Evolutionary conservation across 2,329 filamentous ascomycete species (phyloP), one percentile per base, ranked within the genome.

Genomic region (Aspergillus bombycis): DNA sequence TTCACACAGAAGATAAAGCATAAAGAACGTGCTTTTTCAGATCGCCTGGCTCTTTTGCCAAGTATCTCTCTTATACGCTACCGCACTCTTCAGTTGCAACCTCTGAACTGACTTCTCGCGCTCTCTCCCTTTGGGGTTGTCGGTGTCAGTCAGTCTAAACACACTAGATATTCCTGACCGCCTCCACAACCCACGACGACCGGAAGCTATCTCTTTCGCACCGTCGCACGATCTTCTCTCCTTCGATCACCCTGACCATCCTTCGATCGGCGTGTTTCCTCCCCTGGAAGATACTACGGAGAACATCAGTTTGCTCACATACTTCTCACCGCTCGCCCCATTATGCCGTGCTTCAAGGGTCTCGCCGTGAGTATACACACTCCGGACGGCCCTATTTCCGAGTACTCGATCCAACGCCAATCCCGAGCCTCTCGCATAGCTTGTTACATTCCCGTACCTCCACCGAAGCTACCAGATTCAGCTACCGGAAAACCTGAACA

Each of bases 311-410:
- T 30, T 38, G 28, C 54, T 57, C 36, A 36, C 50, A 26, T 11
- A 43, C 23, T n/a, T 34, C 19, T 57, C 38, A 54, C 46, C 43
- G 26, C n/a, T 23, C 30, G 30, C 62, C 59, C 61, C 74, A 72
- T 56, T 70, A 91, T 91, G 95, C 95, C 95, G 83, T 98, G 94
- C 88, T 99, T 98, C 84, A 96, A 98, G 85, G 95, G 95, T 81
- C 93, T 99, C 82, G 94, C 95, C 74, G 94, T 98, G 78, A 96
- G 92, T 86, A 96, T 98, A 79, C 95, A 99, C 82, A 89, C 88
- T 52, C 86, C 93, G 71, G 84, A 87, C 70, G 88, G 88, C 52
- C 94, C 95, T 69, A 88, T 99, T 69, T 85, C 93, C 66, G 95
- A 99, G 81, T 90, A 96, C 82, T 94, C 94, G 73, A 91, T 98